These are phyloP conservation scores for Kazachstania sp. DNA, from an alignment of 1,139 yeast genomes.

Conservation along the genomic window DNA sequence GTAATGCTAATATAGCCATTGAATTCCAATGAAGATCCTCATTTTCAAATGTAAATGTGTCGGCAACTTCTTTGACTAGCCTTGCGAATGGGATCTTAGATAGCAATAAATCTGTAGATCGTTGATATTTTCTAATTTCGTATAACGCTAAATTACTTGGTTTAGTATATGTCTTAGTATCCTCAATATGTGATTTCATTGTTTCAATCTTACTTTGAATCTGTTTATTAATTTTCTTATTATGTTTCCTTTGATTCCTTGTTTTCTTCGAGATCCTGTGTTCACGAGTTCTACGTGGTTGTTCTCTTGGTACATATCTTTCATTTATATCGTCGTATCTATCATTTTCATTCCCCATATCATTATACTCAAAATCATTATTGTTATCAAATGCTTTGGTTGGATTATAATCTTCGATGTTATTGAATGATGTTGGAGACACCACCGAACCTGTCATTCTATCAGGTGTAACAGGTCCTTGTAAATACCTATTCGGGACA, in stretches of 20 bases:
- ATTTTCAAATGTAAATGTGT: conserved; percentile 44
- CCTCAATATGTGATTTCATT: conserved; percentile 5
- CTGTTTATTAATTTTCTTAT: conserved; percentile 2
- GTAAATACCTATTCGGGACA: neutral
- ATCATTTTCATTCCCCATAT: neutral
- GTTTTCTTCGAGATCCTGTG: neutral
- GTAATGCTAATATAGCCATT: conserved; percentile 78
- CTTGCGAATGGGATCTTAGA: conserved; percentile 90
- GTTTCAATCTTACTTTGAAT: conserved; percentile 8
- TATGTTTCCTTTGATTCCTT: conserved; percentile 3
- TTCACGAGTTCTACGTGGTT: neutral
- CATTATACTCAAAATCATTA: neutral
- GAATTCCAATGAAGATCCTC: conserved; percentile 80
- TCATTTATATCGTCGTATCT: neutral
- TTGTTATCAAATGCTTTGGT: neutral
- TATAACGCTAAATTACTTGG: conserved; percentile 72
- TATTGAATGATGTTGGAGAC: too few relatives aligned
- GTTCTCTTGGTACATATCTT: neutral
- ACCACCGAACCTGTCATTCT: neutral
- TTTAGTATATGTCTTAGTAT: conserved; percentile 45
- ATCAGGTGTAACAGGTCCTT: neutral
- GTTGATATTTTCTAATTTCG: conserved; percentile 74
- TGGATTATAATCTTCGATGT: neutral
- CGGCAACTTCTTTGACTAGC: conserved; percentile 68
- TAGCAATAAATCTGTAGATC: conserved; percentile 65